Percentiles rank a stretch among this genome's conserved stretches.
Evolutionary conservation across 495 filamentous ascomycete species (phyloP).

Genomic region (Hyaloscypha hepaticicola): DNA sequence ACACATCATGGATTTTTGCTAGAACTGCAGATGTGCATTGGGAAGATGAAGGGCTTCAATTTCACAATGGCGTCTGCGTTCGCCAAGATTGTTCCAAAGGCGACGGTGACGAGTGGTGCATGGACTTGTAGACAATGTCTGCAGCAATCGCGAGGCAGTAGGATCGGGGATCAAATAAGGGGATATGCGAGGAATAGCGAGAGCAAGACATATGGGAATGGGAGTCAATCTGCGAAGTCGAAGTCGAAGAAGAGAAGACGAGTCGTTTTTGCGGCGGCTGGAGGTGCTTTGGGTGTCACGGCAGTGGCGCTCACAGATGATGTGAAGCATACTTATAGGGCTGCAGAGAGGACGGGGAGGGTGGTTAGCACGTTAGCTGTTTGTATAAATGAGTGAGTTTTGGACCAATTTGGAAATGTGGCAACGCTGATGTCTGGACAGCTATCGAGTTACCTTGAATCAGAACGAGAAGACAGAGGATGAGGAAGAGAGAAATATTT

Average conservation of each 20-base stretch:
- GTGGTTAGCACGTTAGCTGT: conserved; percentile 74
- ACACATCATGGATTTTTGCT: not conserved
- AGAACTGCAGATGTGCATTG: not conserved
- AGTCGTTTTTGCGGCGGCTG: conserved; percentile 50
- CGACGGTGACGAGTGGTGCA: not conserved
- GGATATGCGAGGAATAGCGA: conserved; percentile 13
- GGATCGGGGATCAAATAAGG: conserved; percentile 1
- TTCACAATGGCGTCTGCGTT: conserved; percentile 6
- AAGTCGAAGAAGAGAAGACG: conserved; percentile 32
- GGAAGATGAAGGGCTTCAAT: conserved; percentile 21
- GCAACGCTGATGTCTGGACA: conserved; percentile 34
- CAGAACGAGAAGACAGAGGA: conserved; percentile 56
- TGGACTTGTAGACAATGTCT: conserved; percentile 37
- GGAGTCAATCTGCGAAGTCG: conserved; percentile 5
- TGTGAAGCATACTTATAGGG: conserved; percentile 68
- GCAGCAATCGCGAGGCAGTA: conserved; percentile 11
- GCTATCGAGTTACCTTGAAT: conserved; percentile 81
- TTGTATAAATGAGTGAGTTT: conserved; percentile 85
- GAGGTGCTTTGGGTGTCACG: conserved; percentile 54
- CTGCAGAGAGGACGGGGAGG: conserved; percentile 72
- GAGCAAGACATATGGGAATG: conserved; percentile 1
- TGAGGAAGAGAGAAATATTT: conserved; percentile 57
- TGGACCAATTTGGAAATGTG: not conserved
- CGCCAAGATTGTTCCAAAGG: not conserved
- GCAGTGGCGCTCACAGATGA: conserved; percentile 69